These are phyloP conservation scores for Xerocomellus amylosporus DNA, from an alignment of 768 basidiomycete species.

Conservation along the genomic window DNA sequence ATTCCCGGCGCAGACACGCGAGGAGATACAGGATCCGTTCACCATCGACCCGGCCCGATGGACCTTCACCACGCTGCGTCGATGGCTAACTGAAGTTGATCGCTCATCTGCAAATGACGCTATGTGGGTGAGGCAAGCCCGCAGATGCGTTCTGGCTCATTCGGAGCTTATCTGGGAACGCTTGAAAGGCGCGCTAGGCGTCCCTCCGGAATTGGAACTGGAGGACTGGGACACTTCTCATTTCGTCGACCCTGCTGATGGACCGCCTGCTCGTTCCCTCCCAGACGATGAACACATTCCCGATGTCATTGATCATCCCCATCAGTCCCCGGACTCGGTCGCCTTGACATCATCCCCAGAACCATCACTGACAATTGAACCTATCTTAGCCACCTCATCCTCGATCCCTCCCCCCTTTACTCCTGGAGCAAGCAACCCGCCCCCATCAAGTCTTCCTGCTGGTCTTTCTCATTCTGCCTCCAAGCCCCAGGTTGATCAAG, in stretches of 20 bases:
- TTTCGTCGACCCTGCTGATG: background rate
- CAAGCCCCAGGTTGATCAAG: constrained; percentile 26
- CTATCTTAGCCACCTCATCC: constrained; percentile 43
- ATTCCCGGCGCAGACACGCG: constrained; percentile 41
- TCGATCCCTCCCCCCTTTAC: constrained; percentile 17
- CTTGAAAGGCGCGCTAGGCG: constrained; percentile 81
- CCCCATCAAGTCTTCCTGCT: constrained; percentile 39
- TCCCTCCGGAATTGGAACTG: constrained; percentile 78
- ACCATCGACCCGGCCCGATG: constrained; percentile 63
- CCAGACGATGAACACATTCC: background rate
- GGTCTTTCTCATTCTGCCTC: constrained; percentile 30
- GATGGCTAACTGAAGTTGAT: constrained; percentile 64
- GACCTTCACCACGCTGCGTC: constrained; percentile 66
- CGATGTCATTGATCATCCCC: background rate
- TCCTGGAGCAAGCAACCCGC: constrained; percentile 29
- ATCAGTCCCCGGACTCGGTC: background rate
- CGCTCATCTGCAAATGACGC: constrained; percentile 65
- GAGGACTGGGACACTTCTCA: constrained; percentile 38
- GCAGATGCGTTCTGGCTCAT: constrained; percentile 72
- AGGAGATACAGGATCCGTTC: constrained; percentile 33
- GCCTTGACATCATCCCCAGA: constrained; percentile 16
- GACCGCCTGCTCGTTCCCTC: background rate
- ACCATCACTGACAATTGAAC: constrained; percentile 44
- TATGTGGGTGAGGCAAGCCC: constrained; percentile 68
- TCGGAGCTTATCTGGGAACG: constrained; percentile 92